Evolutionary conservation across 2,329 filamentous ascomycete genomes (phyloP).

Genomic region (Fusarium sp.): DNA sequence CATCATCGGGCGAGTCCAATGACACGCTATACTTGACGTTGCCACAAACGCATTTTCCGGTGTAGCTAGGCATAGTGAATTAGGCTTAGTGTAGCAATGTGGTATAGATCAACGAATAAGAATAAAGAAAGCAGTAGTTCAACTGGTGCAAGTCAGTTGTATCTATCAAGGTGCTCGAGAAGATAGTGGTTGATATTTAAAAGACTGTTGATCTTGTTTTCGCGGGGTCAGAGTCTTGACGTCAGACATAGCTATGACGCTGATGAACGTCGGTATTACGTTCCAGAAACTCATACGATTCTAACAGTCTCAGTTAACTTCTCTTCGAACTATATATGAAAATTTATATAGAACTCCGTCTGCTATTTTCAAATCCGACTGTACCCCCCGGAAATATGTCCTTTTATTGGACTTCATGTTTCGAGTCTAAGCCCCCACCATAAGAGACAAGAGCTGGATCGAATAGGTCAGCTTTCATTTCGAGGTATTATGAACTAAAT

Average conservation of each 20-base stretch:
- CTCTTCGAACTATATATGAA: too few relatives aligned
- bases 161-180: background rate
- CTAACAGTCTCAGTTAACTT: too few relatives aligned
- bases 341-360: too few relatives aligned
- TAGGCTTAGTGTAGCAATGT: background rate
- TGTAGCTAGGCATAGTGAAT: conserved; percentile 21
- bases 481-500: background rate
- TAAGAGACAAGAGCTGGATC: too few relatives aligned
- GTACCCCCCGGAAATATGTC: too few relatives aligned
- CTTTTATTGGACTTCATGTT: too few relatives aligned
- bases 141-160: fast-evolving
- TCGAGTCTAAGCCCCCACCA: too few relatives aligned
- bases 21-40: conserved; percentile 29
- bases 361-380: too few relatives aligned
- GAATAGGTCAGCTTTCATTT: too few relatives aligned
- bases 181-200: background rate
- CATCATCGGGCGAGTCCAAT: conserved; percentile 22
- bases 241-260: conserved; percentile 16
- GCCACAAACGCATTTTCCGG: conserved; percentile 30
- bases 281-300: too few relatives aligned
- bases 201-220: background rate
- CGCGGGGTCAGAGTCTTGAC: conserved; percentile 14
- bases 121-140: fast-evolving
- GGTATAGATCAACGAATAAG: background rate
- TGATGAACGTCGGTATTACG: conserved; percentile 10